Evolutionary conservation across 257 asterid genomes (phyloP).

Genomic region (Galeopsis tetrahit): DNA sequence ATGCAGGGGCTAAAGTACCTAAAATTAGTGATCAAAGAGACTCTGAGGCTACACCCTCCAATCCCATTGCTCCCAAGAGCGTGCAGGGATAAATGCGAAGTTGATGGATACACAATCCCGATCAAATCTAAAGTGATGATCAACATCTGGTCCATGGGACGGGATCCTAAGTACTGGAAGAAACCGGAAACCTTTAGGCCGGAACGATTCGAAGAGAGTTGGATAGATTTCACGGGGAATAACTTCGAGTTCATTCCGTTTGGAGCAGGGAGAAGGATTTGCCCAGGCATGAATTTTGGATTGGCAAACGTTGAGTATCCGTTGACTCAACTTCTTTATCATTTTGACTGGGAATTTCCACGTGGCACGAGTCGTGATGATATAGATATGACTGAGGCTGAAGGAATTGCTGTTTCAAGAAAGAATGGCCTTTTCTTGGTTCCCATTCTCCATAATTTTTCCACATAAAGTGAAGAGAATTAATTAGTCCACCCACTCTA

Average conservation of each 20-base stretch:
- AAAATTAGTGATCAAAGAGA: conserved; percentile 40
- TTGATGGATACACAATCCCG: conserved; percentile 38
- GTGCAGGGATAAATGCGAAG: conserved; percentile 35
- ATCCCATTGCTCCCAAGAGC: conserved; percentile 40
- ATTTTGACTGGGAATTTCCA: conserved; percentile 43
- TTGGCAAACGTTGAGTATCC: conserved; percentile 32
- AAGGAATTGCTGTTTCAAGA: conserved; percentile 32
- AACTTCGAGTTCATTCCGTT: conserved; percentile 39
- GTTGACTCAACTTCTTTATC: conserved; percentile 35
- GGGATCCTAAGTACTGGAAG: conserved; percentile 40
- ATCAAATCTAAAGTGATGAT: conserved; percentile 31
- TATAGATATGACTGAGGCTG: conserved; percentile 35
- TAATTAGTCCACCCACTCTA: too few relatives aligned
- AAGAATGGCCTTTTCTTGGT: conserved; percentile 17
- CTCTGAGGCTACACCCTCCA: conserved; percentile 49
- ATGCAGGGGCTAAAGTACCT: conserved; percentile 17
- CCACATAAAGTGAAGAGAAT: background rate
- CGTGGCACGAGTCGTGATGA: conserved; percentile 2
- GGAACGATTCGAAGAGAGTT: conserved; percentile 35
- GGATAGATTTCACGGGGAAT: conserved; percentile 33
- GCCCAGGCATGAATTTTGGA: conserved; percentile 40
- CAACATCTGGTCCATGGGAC: conserved; percentile 42
- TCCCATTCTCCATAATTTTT: conserved; percentile 16
- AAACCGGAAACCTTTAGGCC: conserved; percentile 36
- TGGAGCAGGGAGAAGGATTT: conserved; percentile 41